Evolutionary conservation across 441 rosid species (phyloP), one percentile per base, ranked within the genome.

Genomic region (Pelargonium cotyledonis): DNA sequence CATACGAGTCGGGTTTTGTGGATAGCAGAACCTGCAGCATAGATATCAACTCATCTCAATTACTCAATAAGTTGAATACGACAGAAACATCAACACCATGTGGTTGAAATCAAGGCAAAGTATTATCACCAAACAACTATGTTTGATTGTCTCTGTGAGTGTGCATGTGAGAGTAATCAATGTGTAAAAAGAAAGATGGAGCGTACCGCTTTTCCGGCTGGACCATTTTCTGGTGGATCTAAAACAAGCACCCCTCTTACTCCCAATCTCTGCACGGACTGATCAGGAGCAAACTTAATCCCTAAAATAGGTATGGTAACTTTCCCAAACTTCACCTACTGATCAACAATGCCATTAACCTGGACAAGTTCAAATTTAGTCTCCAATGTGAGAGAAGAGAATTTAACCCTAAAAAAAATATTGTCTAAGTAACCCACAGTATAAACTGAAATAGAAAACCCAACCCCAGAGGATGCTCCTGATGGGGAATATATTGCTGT

Each of bases 401-500:
- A 26, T 26, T 26, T 26, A 26, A 26, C 31, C 31, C 31, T 2
- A 26, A 26, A 8, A 47, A 47, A 47, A 3, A 64, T 16, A 38
- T 18, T 53, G 3, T 15, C n/a, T 8, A 5, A 41, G 70, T 29
- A 68, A 85, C 97, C 83, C 78, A 94, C 97, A 16, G 97, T 94
- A 78, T 94, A 97, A 72, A 94, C 99, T 65, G 97, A 96, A 82
- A 94, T 94, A 0, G 97, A 94, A 77, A 94, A 94, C 57, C 99
- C 97, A 6, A 94, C 99, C 58, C 97, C 97, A 75, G 99, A 91
- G 63, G 99, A 94, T 77, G 96, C 97, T 75, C 99, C 99, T 65
- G 99, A 94, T 65, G 97, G 99, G 63, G 99, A 94, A 80, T 91
- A 94, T 78, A 94, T 91, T 63, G 97, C 97, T 41, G 97, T 94